A percentile compares a stretch with the other conserved stretches of the same genome.
phyloP scores from a whole-genome alignment of 2,329 filamentous ascomycete genomes.

The Trichoderma sp. region DNA sequence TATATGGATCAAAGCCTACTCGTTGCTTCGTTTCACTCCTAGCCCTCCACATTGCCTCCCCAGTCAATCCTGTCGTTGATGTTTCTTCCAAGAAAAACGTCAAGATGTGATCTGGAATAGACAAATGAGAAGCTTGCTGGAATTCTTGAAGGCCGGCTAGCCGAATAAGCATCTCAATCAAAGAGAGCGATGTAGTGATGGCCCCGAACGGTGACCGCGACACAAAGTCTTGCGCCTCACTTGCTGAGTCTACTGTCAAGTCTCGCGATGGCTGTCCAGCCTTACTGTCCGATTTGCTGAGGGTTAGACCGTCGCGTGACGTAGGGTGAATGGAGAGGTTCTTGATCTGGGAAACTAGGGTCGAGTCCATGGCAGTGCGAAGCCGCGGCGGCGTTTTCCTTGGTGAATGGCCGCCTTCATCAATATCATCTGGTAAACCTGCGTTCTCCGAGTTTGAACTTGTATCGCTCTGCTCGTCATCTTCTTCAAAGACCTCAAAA shows the following conservation, averaged over 20 bases:
- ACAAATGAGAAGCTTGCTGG: constrained; percentile 83
- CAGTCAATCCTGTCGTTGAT: constrained; percentile 50
- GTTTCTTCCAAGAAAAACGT: constrained; percentile 76
- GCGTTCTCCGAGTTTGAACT: constrained; percentile 40
- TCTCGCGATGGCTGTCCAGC: neutral
- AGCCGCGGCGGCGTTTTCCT: constrained; percentile 14
- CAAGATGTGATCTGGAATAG: constrained; percentile 83
- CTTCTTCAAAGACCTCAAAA: constrained; percentile 76
- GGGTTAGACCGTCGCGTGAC: neutral
- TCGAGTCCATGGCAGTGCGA: constrained; percentile 36
- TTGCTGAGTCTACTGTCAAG: neutral
- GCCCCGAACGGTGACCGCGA: constrained; percentile 48
- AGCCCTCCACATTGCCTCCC: constrained; percentile 44
- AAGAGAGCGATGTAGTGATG: constrained; percentile 61
- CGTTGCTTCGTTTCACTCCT: constrained; percentile 46
- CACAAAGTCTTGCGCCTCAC: constrained; percentile 31
- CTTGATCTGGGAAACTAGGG: constrained; percentile 41
- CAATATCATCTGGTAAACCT: constrained; percentile 32
- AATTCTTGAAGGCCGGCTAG: constrained; percentile 87
- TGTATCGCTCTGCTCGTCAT: constrained; percentile 40
- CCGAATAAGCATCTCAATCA: constrained; percentile 85
- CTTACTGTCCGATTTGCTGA: neutral
- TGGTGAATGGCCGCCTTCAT: constrained; percentile 20
- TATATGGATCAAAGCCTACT: constrained; percentile 57
- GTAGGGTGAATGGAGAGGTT: constrained; percentile 36